Conservation (phyloP, 352 stramenopile species). For the Phytopythium montanum region DNA sequence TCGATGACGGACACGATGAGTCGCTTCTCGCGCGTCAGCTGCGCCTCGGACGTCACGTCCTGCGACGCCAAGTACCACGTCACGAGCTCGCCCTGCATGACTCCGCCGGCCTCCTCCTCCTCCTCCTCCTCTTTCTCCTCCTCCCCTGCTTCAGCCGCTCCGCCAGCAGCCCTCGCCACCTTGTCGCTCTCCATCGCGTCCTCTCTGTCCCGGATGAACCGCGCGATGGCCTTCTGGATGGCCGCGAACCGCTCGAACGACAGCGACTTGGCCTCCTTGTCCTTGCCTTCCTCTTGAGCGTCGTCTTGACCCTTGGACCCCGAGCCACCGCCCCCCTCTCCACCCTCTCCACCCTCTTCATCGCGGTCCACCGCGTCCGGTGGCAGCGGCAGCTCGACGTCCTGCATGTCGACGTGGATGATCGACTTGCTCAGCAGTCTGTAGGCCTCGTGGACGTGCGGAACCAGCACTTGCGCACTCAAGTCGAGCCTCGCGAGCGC, state of each 20-base stretch:
- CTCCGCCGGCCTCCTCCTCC: constrained; percentile 51
- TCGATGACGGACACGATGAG: constrained; percentile 84
- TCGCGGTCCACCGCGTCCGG: constrained; percentile 33
- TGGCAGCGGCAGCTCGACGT: constrained; percentile 91
- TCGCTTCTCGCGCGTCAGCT: constrained; percentile 73
- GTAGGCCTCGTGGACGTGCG: constrained; percentile 96
- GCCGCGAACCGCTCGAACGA: constrained; percentile 81
- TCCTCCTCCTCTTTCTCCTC: constrained; percentile 37
- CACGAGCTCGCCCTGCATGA: constrained; percentile 77
- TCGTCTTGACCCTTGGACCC: not conserved
- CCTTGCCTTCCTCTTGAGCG: constrained; percentile 10
- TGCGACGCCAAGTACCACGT: constrained; percentile 84
- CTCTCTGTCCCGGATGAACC: constrained; percentile 82
- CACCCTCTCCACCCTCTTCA: constrained; percentile 8
- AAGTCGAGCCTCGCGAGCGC: constrained; percentile 95
- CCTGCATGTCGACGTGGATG: constrained; percentile 98
- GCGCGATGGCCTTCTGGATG: constrained; percentile 74
- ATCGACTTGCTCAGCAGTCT: constrained; percentile 97
- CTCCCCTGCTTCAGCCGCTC: constrained; percentile 1
- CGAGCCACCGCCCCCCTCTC: constrained; percentile 2
- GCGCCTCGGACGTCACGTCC: constrained; percentile 81
- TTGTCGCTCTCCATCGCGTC: constrained; percentile 49
- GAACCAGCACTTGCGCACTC: constrained; percentile 87
- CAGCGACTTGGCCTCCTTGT: constrained; percentile 38
- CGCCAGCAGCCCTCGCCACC: constrained; percentile 34